phyloP scores from a whole-genome alignment of 495 filamentous ascomycete genomes.

The Xylaria nigripes region DNA sequence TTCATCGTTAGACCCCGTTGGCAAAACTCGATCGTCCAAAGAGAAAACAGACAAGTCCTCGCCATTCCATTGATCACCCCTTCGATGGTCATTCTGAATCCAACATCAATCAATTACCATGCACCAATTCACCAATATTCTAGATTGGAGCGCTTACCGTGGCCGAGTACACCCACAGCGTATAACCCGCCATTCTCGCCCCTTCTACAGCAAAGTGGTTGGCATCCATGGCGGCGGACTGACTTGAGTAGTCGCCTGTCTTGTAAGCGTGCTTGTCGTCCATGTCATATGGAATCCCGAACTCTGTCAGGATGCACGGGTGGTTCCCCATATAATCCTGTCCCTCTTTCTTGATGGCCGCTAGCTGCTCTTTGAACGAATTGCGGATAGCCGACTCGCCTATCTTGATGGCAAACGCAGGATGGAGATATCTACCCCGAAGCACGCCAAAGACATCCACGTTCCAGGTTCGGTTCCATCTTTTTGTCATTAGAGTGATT shows the following conservation, averaged over 20 bases:
- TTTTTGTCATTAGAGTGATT: slow-evolving; percentile 92
- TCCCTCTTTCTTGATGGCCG: slow-evolving; percentile 82
- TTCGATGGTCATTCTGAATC: slow-evolving; percentile 69
- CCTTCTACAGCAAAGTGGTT: slow-evolving; percentile 92
- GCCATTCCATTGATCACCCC: slow-evolving; percentile 95
- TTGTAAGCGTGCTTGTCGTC: slow-evolving; percentile 90
- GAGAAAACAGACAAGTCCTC: slow-evolving; percentile 92
- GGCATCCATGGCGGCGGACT: slow-evolving; percentile 90
- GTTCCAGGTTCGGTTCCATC: slow-evolving; percentile 96
- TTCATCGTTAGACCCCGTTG: slow-evolving; percentile 46
- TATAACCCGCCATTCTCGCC: slow-evolving; percentile 69
- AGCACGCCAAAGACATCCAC: slow-evolving; percentile 91
- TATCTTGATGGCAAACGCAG: slow-evolving; percentile 83
- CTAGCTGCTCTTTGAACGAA: slow-evolving; percentile 86
- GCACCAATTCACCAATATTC: background rate
- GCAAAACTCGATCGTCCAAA: slow-evolving; percentile 65
- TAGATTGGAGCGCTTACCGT: slow-evolving; percentile 39
- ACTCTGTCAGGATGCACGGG: slow-evolving; percentile 87
- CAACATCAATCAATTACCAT: slow-evolving; percentile 3
- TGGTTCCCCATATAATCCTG: slow-evolving; percentile 81
- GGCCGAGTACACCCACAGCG: slow-evolving; percentile 78
- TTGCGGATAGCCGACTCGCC: slow-evolving; percentile 95
- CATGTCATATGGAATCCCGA: slow-evolving; percentile 99
- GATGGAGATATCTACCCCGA: slow-evolving; percentile 77
- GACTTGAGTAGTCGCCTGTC: slow-evolving; percentile 92